These are phyloP conservation scores for Paracoccidioides lutzii DNA, from an alignment of 2,329 filamentous ascomycete genomes.

Conservation along the genomic window DNA sequence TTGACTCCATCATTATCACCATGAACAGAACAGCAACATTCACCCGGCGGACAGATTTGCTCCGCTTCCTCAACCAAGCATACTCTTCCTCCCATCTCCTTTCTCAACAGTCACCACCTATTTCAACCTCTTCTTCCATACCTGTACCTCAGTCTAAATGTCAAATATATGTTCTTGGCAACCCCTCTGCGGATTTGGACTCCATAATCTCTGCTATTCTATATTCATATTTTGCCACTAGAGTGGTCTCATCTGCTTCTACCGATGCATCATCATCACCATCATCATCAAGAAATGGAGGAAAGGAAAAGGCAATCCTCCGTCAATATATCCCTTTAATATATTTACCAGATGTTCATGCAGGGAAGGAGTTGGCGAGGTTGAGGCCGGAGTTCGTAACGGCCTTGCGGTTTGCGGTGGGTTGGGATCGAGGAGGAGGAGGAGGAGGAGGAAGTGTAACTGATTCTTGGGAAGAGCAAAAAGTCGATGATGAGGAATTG, in stretches of 20 bases:
- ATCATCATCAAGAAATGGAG: constrained; percentile 14
- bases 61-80: constrained; percentile 27
- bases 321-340: constrained; percentile 44
- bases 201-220: constrained; percentile 49
- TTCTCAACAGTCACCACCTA: not conserved
- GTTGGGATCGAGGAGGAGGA: constrained; percentile 10
- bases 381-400: constrained; percentile 48
- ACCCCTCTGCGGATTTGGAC: constrained; percentile 45
- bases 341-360: constrained; percentile 39
- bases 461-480: constrained; percentile 3
- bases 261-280: constrained; percentile 14
- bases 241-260: not conserved
- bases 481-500: constrained; percentile 17
- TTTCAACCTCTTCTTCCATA: constrained; percentile 11
- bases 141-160: constrained; percentile 7
- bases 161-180: constrained; percentile 31
- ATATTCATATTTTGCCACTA: constrained; percentile 45
- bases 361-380: constrained; percentile 36
- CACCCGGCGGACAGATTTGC: constrained; percentile 16
- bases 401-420: constrained; percentile 39
- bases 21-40: constrained; percentile 1
- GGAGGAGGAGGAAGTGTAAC: not conserved
- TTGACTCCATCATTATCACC: not conserved
- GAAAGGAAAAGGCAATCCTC: not conserved
- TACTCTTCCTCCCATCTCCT: constrained; percentile 2